Evolutionary conservation across 2,329 filamentous ascomycete genomes (phyloP), one percentile per base, ranked within the genome.

Genomic region (Pseudovirgaria hyperparasitica): DNA sequence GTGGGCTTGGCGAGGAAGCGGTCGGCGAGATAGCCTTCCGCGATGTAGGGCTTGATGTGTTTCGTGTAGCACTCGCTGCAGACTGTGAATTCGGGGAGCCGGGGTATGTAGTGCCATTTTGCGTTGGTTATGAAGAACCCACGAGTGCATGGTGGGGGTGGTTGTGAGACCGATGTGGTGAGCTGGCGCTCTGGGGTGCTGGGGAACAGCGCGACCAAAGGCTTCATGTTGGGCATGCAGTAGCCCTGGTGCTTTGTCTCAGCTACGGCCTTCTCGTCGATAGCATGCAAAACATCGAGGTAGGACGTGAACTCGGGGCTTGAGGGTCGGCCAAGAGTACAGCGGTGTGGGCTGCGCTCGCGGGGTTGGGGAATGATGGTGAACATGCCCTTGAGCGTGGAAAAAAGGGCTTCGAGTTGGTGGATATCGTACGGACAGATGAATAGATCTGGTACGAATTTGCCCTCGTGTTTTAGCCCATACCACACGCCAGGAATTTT

Each of bases 21-120:
- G 10, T 12, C 16, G 16, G 78, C 73, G 14, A 86, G 60, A 1
- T 67, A 56, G 20, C 64, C 54, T 4, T 64, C 58, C 16, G 65
- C 59, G 2, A 76, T 55, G 26, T 72, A 60, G 1, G 85, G 84
- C 52, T 69, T 72, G n/a, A 93, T 71, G 1, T 82, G 69, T 13
- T 82, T 74, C 10, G 82, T 70, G 48, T 80, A 93, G 51, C 86
- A 96, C 51, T 87, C 82, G 37, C 80, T 73, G 52, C 86, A 96
- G 4, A 92, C 76, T 1, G 79, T 84, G 42, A 93, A 72, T 25
- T 85, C 70, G 0, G 79, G 81, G 0, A 92, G 58, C 9, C 70
- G 63, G 1, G 79, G 72, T 50, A 92, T 82, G 29, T 70, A 74
- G 50, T 92, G 76, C 86, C 86, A 94, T 20, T 65, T 59, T 9